A percentile compares a stretch with the other conserved stretches of the same genome.
Conservation (phyloP, 2,329 filamentous ascomycete species). For the Xylariales sp. region DNA sequence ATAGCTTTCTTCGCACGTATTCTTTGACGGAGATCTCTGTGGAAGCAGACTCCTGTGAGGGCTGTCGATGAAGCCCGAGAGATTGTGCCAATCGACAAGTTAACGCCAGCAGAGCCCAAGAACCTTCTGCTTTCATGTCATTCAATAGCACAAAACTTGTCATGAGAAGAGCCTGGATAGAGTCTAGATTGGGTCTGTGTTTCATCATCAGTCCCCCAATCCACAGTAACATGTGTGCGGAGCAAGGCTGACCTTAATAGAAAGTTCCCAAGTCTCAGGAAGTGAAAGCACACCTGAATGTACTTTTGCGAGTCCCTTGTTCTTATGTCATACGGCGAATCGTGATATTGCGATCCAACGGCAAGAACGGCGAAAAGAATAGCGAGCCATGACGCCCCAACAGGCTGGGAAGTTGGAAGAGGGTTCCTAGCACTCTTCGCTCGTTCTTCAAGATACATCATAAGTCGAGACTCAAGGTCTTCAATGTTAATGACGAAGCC, state of each 20-base stretch:
- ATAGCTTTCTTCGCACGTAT: conserved; percentile 49
- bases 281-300: conserved; percentile 61
- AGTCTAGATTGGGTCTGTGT: conserved; percentile 56
- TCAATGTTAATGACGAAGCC: conserved; percentile 63
- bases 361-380: conserved; percentile 62
- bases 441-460: conserved; percentile 61
- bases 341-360: conserved; percentile 62
- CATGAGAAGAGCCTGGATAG: conserved; percentile 59
- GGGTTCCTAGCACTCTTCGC: conserved; percentile 48
- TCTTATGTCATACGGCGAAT: conserved; percentile 57
- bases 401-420: conserved; percentile 41
- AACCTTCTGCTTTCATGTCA: conserved; percentile 66
- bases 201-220: not conserved
- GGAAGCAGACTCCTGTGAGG: conserved; percentile 35
- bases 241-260: conserved; percentile 42
- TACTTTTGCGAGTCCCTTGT: conserved; percentile 57
- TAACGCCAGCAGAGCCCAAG: conserved; percentile 60
- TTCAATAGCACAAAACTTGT: conserved; percentile 61
- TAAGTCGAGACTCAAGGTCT: conserved; percentile 59
- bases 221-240: not conserved
- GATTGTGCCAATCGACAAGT: conserved; percentile 63
- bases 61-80: conserved; percentile 53
- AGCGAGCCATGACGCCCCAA: conserved; percentile 62
- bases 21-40: conserved; percentile 47
- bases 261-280: conserved; percentile 59